phyloP scores from a whole-genome alignment of 2,329 filamentous ascomycete genomes.

The Mariannaea sp. region DNA sequence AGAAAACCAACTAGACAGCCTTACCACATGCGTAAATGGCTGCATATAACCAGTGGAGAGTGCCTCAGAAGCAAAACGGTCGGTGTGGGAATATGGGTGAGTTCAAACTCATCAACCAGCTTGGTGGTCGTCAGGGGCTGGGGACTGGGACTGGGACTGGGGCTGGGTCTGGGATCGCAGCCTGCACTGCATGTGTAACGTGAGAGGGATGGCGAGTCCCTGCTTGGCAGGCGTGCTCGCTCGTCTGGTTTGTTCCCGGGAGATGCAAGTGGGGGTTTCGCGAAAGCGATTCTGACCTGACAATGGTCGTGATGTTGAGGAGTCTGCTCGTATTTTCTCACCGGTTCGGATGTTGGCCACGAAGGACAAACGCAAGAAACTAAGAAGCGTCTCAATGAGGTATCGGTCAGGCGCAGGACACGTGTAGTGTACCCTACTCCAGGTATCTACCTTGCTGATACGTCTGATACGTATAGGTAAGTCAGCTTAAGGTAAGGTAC shows the following conservation, averaged over 20 bases:
- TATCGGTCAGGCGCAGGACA: neutral
- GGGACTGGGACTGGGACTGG: too few species aligned
- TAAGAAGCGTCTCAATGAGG: neutral
- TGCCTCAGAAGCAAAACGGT: conserved; percentile 1
- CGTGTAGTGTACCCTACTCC: neutral
- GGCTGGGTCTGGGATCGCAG: too few species aligned
- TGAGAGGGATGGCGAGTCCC: neutral
- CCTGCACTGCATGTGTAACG: conserved; percentile 6
- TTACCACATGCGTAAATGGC: conserved; percentile 1
- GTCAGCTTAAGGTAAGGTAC: too few species aligned
- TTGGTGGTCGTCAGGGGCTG: neutral
- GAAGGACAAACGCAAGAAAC: neutral
- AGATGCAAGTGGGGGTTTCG: neutral
- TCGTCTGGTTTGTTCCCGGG: conserved; percentile 1
- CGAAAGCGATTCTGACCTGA: conserved; percentile 7
- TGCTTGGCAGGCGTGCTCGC: neutral
- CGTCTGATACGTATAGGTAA: too few species aligned
- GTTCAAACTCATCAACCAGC: neutral
- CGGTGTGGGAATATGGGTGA: neutral
- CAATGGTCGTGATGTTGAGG: conserved; percentile 7
- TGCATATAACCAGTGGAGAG: neutral
- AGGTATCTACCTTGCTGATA: too few species aligned
- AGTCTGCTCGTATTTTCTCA: neutral
- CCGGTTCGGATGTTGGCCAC: neutral
- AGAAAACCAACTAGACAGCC: conserved; percentile 12